These are phyloP conservation scores for Starmerella ratchasimensis DNA, from an alignment of 805 yeast species.

Conservation along the genomic window DNA sequence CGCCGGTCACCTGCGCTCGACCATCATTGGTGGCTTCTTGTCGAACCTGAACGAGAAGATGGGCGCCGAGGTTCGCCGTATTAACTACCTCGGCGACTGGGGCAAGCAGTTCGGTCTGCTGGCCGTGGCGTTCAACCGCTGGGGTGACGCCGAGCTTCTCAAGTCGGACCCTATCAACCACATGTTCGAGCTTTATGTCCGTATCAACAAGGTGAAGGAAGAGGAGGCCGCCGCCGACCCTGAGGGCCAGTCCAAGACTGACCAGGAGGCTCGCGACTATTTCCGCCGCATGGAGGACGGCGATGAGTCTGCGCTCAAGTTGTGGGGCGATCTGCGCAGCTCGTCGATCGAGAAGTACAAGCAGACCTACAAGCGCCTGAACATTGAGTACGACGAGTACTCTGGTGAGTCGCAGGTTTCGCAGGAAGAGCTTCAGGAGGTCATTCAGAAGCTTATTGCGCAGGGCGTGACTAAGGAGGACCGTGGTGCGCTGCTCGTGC, in stretches of 20 bases:
- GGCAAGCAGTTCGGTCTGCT: conserved; percentile 96
- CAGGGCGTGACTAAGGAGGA: conserved; percentile 68
- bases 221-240: conserved; percentile 47
- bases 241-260: conserved; percentile 41
- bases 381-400: conserved; percentile 74
- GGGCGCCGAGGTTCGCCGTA: conserved; percentile 85
- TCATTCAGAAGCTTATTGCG: conserved; percentile 46
- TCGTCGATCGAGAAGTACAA: conserved; percentile 75
- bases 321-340: conserved; percentile 86
- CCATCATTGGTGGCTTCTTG: conserved; percentile 93
- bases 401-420: conserved; percentile 95
- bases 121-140: conserved; percentile 81
- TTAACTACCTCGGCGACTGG: conserved; percentile 98
- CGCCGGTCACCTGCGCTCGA: conserved; percentile 96
- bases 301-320: conserved; percentile 57
- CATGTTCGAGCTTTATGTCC: conserved; percentile 85
- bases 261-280: conserved; percentile 73
- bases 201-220: conserved; percentile 61
- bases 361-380: conserved; percentile 80
- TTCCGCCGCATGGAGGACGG: conserved; percentile 91
- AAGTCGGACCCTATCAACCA: conserved; percentile 79
- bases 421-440: conserved; percentile 52
- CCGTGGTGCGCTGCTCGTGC: conserved; percentile 81
- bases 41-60: conserved; percentile 76
- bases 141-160: conserved; percentile 66